A percentile compares a stretch with the other conserved stretches of the same genome.
Evolutionary conservation across 2,329 filamentous ascomycete species (phyloP).

Genomic region (Sarocladium kiliense): DNA sequence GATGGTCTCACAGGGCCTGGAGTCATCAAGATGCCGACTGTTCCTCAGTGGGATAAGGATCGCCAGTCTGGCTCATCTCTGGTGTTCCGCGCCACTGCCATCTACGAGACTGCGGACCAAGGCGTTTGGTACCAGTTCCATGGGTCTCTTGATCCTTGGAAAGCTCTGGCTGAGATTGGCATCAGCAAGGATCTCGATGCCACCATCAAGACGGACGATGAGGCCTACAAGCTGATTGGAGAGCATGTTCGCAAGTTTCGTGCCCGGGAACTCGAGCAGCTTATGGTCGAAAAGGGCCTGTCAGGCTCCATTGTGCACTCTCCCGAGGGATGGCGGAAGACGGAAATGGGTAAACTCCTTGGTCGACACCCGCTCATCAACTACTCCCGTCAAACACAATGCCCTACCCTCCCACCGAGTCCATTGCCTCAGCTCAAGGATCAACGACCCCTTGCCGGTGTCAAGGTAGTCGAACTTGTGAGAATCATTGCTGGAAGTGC

Average conservation of each 20-base stretch:
- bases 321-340: slow-evolving; percentile 18
- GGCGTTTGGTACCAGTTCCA: slow-evolving; percentile 45
- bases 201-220: slow-evolving; percentile 24
- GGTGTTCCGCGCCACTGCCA: slow-evolving; percentile 34
- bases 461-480: slow-evolving; percentile 45
- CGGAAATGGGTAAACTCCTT: slow-evolving; percentile 18
- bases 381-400: slow-evolving; percentile 26
- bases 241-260: slow-evolving; percentile 15
- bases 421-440: slow-evolving; percentile 24
- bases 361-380: slow-evolving; percentile 28
- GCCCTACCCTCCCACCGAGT: slow-evolving; percentile 24
- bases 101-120: slow-evolving; percentile 41
- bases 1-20: slow-evolving; percentile 9
- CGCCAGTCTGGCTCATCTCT: slow-evolving; percentile 18
- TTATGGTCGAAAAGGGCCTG: slow-evolving; percentile 19
- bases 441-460: slow-evolving; percentile 34
- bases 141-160: slow-evolving; percentile 22
- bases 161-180: slow-evolving; percentile 19
- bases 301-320: slow-evolving; percentile 21
- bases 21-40: background rate
- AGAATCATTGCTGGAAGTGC: slow-evolving; percentile 42
- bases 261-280: slow-evolving; percentile 16
- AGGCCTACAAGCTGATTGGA: slow-evolving; percentile 17
- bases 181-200: slow-evolving; percentile 16
- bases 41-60: slow-evolving; percentile 8